Percentiles rank a stretch among this genome's conserved stretches.
phyloP scores from a whole-genome alignment of 768 basidiomycete genomes.

The Hydnum rufescens region DNA sequence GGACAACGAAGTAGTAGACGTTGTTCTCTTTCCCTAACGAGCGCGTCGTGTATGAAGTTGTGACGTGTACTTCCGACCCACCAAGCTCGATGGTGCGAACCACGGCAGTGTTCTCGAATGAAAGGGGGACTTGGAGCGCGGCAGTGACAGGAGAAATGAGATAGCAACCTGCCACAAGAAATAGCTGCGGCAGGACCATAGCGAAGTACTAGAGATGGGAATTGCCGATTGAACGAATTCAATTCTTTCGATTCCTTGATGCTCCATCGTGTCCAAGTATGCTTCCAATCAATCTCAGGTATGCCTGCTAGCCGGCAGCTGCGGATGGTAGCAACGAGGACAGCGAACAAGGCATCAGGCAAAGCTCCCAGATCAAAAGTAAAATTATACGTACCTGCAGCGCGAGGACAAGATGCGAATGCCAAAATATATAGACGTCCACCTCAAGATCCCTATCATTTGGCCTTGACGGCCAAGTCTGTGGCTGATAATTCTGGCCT shows the following conservation, averaged over 20 bases:
- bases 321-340: too few relatives aligned
- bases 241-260: too few relatives aligned
- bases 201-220: neutral
- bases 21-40: slow-evolving; percentile 40
- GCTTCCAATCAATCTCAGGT: too few relatives aligned
- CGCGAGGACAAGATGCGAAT: too few relatives aligned
- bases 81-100: slow-evolving; percentile 80
- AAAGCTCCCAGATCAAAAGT: too few relatives aligned
- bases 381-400: too few relatives aligned
- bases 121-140: slow-evolving; percentile 10
- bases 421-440: slow-evolving; percentile 4
- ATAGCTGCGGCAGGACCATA: slow-evolving; percentile 1
- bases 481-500: slow-evolving; percentile 35
- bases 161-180: neutral
- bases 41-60: slow-evolving; percentile 72
- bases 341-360: too few relatives aligned
- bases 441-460: slow-evolving; percentile 10
- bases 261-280: too few relatives aligned
- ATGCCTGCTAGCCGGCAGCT: too few relatives aligned
- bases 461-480: slow-evolving; percentile 12
- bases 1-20: slow-evolving; percentile 48
- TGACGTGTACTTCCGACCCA: slow-evolving; percentile 72
- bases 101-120: slow-evolving; percentile 77
- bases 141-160: neutral
- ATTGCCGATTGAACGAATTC: slow-evolving; percentile 1